Evolutionary conservation across 1,284 basidiomycete species (phyloP), one percentile per base, ranked within the genome.

Genomic region (Nidula niveotomentosa): DNA sequence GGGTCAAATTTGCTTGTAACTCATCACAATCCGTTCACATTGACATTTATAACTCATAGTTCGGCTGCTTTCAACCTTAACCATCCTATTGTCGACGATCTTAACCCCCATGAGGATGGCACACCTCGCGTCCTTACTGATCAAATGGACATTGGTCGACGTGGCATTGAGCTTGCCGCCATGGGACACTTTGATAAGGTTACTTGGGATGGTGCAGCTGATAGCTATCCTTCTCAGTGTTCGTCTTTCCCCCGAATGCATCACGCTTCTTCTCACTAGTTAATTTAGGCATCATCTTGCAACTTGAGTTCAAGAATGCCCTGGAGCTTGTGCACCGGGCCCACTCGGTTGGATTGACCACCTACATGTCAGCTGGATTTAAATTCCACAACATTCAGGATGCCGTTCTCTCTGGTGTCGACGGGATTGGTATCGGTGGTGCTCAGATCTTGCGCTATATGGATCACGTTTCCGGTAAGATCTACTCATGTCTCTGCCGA

Each of bases 301-400:
- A 47, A 30, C 45, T 47, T 3, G 45, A 18, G 12, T 47, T 47
- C 45, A 12, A 47, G 18, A n/a, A 47, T 12, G 45, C 45, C 18
- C 18, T 47, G 2, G 45, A 47, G 8, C 45, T 47, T 12, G 45
- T 47, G 4, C 45, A 47, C 18, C 13, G 45, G 13, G 45, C 45
- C 23, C 45, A 47, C 18, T 47, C 45, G 13, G 45, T 47, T 30
- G 45, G 45, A 15, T 8, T 47, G n/a, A 47, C 45, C n/a, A 47
- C 45, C 18, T 47, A 47, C 45, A 47, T 47, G 45, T 47, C 45
- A 2, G 45, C 45, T 30, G 45, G 45, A n/a, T 47, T 47, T 8
- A 47, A 47, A 18, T 47, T 47, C 45, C 45, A 47, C 45, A 47
- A 47, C 45, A 47, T 47, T 18, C 45, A 47, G 18, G 45, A 47